phyloP scores from a whole-genome alignment of 192 early-diverging fungal genomes.

The Linnemannia elongata region DNA sequence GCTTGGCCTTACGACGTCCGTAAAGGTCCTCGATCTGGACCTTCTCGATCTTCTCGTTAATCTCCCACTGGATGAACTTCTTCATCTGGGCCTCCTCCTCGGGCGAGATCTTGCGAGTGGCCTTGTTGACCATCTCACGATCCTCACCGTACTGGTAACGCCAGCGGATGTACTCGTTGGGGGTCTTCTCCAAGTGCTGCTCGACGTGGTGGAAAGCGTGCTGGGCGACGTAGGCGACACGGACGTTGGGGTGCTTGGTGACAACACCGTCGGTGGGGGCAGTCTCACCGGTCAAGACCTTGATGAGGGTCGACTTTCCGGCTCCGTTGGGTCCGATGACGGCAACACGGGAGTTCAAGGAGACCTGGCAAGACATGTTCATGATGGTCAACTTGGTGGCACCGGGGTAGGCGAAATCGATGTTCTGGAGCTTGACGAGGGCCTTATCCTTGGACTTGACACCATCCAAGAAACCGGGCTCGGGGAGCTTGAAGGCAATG shows the following conservation, averaged over 20 bases:
- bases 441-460: conserved; percentile 82
- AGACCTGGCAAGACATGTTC: conserved; percentile 74
- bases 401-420: conserved; percentile 80
- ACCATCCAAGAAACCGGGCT: conserved; percentile 80
- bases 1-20: conserved; percentile 80
- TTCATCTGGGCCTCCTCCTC: conserved; percentile 69
- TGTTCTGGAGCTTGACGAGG: conserved; percentile 82
- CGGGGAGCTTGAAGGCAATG: conserved; percentile 80
- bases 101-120: conserved; percentile 74
- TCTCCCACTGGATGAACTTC: conserved; percentile 61
- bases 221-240: conserved; percentile 88
- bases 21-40: conserved; percentile 64
- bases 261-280: conserved; percentile 78
- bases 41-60: conserved; percentile 63
- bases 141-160: conserved; percentile 84
- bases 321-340: conserved; percentile 75
- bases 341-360: conserved; percentile 82
- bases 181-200: conserved; percentile 76
- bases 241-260: conserved; percentile 87
- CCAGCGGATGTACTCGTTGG: conserved; percentile 79
- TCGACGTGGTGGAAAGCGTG: conserved; percentile 92
- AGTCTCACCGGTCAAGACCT: conserved; percentile 84
- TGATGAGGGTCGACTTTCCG: conserved; percentile 65
- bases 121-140: conserved; percentile 83
- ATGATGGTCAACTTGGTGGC: conserved; percentile 69